Percentiles rank a stretch among this genome's conserved stretches.
phyloP scores from a whole-genome alignment of 2,329 filamentous ascomycete species.

The Parastagonospora avenae region DNA sequence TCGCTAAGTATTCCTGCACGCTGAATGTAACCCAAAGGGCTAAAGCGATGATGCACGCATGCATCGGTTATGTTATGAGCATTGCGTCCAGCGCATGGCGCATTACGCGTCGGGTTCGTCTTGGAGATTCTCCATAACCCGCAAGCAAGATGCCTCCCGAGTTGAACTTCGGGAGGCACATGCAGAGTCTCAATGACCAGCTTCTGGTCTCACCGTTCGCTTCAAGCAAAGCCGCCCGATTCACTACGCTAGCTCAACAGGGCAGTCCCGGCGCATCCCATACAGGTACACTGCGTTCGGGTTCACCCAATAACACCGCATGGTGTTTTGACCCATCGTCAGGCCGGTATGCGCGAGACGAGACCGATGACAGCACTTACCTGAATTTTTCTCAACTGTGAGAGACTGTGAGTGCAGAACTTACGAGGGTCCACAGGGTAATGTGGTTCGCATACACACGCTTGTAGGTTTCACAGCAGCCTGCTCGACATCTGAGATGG shows the following conservation, averaged over 20 bases:
- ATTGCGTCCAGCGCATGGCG: constrained; percentile 12
- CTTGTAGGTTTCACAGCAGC: background rate
- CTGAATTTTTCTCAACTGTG: too few species aligned
- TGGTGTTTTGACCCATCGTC: too few species aligned
- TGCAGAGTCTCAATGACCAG: constrained; percentile 29
- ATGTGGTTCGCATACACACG: too few species aligned
- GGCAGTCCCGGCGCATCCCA: constrained; percentile 21
- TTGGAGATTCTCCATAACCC: constrained; percentile 3
- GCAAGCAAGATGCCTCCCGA: constrained; percentile 14
- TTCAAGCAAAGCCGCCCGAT: constrained; percentile 9
- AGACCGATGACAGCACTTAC: too few species aligned
- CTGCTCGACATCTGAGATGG: background rate
- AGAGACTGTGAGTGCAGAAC: too few species aligned
- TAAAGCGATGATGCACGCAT: background rate
- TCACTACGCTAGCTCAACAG: constrained; percentile 14
- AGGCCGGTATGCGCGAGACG: too few species aligned
- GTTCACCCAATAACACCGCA: too few species aligned
- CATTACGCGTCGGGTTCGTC: constrained; percentile 1
- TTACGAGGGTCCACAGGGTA: too few species aligned
- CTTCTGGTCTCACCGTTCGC: constrained; percentile 24
- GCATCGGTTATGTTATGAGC: constrained; percentile 1
- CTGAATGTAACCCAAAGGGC: background rate
- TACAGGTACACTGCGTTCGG: background rate
- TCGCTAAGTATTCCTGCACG: background rate
- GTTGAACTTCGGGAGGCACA: constrained; percentile 11